These are phyloP conservation scores for Claviceps capensis DNA, from an alignment of 2,329 filamentous ascomycete genomes.

Conservation along the genomic window DNA sequence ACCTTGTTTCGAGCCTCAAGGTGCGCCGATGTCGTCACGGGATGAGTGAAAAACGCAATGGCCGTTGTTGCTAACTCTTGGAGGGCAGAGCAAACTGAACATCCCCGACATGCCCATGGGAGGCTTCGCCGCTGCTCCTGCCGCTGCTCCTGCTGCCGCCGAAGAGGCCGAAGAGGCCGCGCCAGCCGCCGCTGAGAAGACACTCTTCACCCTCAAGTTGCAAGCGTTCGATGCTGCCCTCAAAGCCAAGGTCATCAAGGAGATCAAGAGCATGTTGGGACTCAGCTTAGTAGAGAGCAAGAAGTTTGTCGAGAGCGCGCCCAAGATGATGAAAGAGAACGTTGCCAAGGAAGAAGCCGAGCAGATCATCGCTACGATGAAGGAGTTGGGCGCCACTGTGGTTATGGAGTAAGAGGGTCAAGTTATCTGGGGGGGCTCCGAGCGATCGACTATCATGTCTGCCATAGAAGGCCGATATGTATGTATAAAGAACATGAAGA, in stretches of 20 bases:
- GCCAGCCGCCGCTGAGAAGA: constrained; percentile 85
- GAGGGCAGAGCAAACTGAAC: constrained; percentile 68
- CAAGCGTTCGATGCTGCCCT: constrained; percentile 72
- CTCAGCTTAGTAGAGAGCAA: constrained; percentile 97
- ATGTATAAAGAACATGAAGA: constrained; percentile 21
- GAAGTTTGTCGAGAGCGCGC: constrained; percentile 98
- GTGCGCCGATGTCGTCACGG: constrained; percentile 32
- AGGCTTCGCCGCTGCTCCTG: constrained; percentile 61
- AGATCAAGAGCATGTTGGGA: constrained; percentile 92
- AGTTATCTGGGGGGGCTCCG: background rate
- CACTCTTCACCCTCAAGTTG: constrained; percentile 92
- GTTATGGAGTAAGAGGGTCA: constrained; percentile 60
- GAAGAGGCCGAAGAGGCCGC: constrained; percentile 83
- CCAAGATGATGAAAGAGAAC: constrained; percentile 98
- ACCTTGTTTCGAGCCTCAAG: constrained; percentile 90
- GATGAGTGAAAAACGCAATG: background rate
- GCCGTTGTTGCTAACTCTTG: constrained; percentile 1
- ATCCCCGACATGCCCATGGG: constrained; percentile 96
- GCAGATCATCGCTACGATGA: constrained; percentile 93
- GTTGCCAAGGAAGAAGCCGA: constrained; percentile 98
- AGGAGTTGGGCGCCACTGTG: constrained; percentile 80
- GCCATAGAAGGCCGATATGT: constrained; percentile 21
- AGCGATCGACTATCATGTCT: constrained; percentile 11
- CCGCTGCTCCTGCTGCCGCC: constrained; percentile 47
- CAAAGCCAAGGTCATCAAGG: constrained; percentile 99